These are phyloP conservation scores for Margaritispora aquatica DNA, from an alignment of 495 filamentous ascomycete species.

Conservation along the genomic window DNA sequence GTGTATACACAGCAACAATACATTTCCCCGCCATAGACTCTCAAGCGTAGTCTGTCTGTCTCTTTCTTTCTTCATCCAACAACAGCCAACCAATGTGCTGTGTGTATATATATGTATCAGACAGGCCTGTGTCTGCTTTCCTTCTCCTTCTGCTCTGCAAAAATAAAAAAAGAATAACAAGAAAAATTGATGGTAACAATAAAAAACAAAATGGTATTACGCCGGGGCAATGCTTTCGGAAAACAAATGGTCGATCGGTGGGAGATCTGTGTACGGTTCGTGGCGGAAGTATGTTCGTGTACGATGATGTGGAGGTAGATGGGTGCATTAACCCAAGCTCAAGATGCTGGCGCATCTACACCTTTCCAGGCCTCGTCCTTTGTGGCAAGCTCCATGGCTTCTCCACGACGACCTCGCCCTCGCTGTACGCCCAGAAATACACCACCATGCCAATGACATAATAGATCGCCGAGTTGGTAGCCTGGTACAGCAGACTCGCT, in stretches of 20 bases:
- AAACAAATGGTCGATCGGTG: neutral
- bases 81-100: no score
- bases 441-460: constrained; percentile 80
- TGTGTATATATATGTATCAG: neutral
- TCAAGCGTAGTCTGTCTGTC: neutral
- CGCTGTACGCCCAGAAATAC: constrained; percentile 96
- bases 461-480: constrained; percentile 85
- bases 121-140: neutral
- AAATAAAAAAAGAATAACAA: neutral
- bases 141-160: neutral
- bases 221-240: neutral
- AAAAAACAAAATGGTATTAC: neutral
- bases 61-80: no score
- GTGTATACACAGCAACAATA: neutral
- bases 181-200: neutral
- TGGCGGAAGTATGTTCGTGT: neutral
- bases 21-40: neutral
- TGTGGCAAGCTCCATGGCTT: constrained; percentile 48
- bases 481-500: constrained; percentile 80
- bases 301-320: no score
- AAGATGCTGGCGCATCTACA: constrained; percentile 12
- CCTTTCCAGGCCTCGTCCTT: constrained; percentile 31
- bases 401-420: constrained; percentile 74
- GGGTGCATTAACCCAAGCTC: no score
- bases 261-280: neutral